Evolutionary conservation across 2,329 filamentous ascomycete species (phyloP).

Genomic region (Rasamsonia emersonii): DNA sequence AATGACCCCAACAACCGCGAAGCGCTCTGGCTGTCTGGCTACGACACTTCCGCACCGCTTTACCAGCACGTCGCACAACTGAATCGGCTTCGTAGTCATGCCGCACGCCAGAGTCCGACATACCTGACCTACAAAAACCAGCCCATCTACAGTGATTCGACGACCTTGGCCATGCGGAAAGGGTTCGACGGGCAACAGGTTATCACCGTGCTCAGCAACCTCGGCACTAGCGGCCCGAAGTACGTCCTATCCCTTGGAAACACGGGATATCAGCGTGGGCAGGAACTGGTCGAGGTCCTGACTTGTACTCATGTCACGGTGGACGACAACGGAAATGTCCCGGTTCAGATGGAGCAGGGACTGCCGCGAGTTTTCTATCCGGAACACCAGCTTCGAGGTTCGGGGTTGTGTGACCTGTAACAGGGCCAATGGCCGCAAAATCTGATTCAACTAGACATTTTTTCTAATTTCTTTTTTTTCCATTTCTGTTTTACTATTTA

Average conservation of each 20-base stretch:
- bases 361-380: constrained; percentile 31
- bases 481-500: too few relatives aligned
- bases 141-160: constrained; percentile 36
- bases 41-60: constrained; percentile 38
- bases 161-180: constrained; percentile 37
- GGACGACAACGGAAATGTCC: constrained; percentile 36
- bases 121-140: constrained; percentile 36
- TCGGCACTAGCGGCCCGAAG: constrained; percentile 22
- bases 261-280: constrained; percentile 18
- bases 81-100: constrained; percentile 44
- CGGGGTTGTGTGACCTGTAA: constrained; percentile 1
- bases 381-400: background rate
- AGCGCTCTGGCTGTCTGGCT: constrained; percentile 49
- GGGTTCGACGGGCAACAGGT: constrained; percentile 32
- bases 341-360: constrained; percentile 35
- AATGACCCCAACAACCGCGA: constrained; percentile 46
- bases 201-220: constrained; percentile 35
- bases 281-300: constrained; percentile 17
- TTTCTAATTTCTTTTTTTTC: too few relatives aligned
- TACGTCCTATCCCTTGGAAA: constrained; percentile 18
- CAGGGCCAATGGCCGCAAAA: too few relatives aligned
- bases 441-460: too few relatives aligned
- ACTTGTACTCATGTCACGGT: constrained; percentile 37
- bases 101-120: constrained; percentile 25
- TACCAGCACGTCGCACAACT: constrained; percentile 42